These are phyloP conservation scores for Jasminum sambac DNA, from an alignment of 257 asterid species.

Conservation along the genomic window DNA sequence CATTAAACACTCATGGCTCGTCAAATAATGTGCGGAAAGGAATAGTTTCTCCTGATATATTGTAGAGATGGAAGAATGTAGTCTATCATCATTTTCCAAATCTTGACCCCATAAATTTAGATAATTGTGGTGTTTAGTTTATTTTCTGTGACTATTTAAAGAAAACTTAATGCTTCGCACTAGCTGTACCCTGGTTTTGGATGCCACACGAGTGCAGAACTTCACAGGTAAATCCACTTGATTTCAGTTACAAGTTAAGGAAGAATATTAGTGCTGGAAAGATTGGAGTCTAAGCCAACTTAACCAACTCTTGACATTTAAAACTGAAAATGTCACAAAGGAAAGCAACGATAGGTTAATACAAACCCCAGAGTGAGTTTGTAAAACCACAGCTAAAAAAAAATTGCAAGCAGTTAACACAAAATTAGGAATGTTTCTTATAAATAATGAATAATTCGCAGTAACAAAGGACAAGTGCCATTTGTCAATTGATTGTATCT, in stretches of 20 bases:
- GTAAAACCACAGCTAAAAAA: not conserved
- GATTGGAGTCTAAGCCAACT: not conserved
- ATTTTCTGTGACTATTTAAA: not conserved
- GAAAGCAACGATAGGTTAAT: slow-evolving; percentile 2
- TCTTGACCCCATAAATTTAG: not conserved
- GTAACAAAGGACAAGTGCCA: not conserved
- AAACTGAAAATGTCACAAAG: not conserved
- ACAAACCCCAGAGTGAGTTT: not conserved
- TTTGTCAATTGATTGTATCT: not conserved
- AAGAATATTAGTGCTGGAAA: not conserved
- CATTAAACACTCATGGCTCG: not conserved
- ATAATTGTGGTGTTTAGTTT: not conserved
- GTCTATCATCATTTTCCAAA: not conserved
- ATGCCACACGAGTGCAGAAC: not conserved
- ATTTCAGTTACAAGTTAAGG: not conserved
- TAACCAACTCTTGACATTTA: slow-evolving; percentile 1
- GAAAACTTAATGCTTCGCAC: not conserved
- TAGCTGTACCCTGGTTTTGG: not conserved
- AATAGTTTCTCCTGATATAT: not conserved
- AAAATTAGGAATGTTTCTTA: slow-evolving; percentile 1
- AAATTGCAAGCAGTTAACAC: not conserved
- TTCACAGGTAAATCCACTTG: slow-evolving; percentile 3
- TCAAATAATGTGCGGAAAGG: not conserved
- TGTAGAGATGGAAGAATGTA: not conserved
- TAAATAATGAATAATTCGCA: not conserved